Evolutionary conservation across 2,329 filamentous ascomycete genomes (phyloP).

Genomic region (Fusarium sp.): DNA sequence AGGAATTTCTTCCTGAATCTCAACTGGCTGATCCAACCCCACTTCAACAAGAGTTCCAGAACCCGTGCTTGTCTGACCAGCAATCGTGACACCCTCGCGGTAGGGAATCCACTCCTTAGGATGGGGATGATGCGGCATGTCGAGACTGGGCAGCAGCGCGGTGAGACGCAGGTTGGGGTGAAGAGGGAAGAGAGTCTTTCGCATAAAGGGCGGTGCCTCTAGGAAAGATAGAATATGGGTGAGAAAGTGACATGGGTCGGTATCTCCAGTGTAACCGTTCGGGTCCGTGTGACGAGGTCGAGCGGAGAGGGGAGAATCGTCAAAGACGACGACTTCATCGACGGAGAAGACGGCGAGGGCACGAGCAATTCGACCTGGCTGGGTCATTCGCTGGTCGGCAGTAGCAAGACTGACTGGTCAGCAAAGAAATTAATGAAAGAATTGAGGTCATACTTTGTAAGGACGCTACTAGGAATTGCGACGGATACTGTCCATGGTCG

Average conservation of each 20-base stretch:
- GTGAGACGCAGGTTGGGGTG: slow-evolving; percentile 82
- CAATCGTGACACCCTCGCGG: slow-evolving; percentile 78
- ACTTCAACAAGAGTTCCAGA: slow-evolving; percentile 68
- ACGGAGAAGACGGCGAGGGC: slow-evolving; percentile 85
- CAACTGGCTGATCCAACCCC: slow-evolving; percentile 66
- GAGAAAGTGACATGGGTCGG: slow-evolving; percentile 83
- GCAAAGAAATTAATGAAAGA: not conserved
- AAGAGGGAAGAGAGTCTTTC: slow-evolving; percentile 79
- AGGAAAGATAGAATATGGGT: slow-evolving; percentile 83
- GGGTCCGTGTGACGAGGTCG: slow-evolving; percentile 62
- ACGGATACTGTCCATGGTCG: slow-evolving; percentile 81
- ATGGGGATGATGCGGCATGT: slow-evolving; percentile 87
- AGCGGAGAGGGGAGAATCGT: slow-evolving; percentile 69
- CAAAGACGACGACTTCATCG: slow-evolving; percentile 86
- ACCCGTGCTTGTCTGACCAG: slow-evolving; percentile 56
- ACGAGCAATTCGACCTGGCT: slow-evolving; percentile 82
- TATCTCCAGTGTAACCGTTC: slow-evolving; percentile 73
- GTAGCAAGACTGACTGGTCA: slow-evolving; percentile 69
- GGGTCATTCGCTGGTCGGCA: slow-evolving; percentile 79
- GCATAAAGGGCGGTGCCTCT: slow-evolving; percentile 86
- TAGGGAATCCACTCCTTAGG: slow-evolving; percentile 83
- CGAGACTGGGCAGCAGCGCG: slow-evolving; percentile 79
- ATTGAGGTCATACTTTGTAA: slow-evolving; percentile 70
- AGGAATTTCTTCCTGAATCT: slow-evolving; percentile 72
- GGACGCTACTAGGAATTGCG: slow-evolving; percentile 81